Evolutionary conservation across 331 rosid species (phyloP).

Genomic region (Telfairia occidentalis): DNA sequence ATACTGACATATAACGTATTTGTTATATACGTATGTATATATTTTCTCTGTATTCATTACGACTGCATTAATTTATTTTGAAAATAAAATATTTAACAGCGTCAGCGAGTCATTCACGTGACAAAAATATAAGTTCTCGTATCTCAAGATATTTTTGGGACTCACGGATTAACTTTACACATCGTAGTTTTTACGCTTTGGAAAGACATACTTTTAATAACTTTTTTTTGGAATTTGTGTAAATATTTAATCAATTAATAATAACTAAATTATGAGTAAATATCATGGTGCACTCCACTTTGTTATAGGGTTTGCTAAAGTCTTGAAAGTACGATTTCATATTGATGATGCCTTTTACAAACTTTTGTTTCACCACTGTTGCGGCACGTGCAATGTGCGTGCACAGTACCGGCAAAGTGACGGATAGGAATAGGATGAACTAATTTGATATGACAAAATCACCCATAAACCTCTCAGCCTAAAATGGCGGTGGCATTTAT

Average conservation of each 20-base stretch:
- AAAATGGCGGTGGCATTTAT: not conserved
- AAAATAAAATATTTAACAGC: not conserved
- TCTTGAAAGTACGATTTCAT: conserved; percentile 4
- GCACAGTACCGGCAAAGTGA: not conserved
- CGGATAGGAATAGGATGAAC: not conserved
- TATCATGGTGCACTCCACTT: not conserved
- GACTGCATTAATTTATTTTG: not conserved
- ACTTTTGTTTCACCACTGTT: conserved; percentile 16
- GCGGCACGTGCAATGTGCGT: conserved; percentile 17
- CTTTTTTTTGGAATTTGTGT: not conserved
- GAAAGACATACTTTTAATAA: not conserved
- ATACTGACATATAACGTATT: not conserved
- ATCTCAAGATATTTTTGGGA: not conserved
- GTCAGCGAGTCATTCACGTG: not conserved
- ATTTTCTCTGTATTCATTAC: not conserved
- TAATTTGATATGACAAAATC: conserved; percentile 1
- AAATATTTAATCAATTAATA: conserved; percentile 1
- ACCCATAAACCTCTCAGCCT: conserved; percentile 6
- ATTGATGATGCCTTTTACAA: conserved; percentile 9
- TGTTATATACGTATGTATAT: not conserved
- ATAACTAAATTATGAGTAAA: not conserved
- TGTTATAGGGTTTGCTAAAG: not conserved
- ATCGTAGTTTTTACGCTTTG: not conserved
- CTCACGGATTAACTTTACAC: not conserved
- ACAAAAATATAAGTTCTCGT: not conserved